A percentile compares a stretch with the other conserved stretches of the same genome.
These are phyloP conservation scores for Suillus cothurnatus DNA, from an alignment of 768 basidiomycete species.

Conservation along the genomic window DNA sequence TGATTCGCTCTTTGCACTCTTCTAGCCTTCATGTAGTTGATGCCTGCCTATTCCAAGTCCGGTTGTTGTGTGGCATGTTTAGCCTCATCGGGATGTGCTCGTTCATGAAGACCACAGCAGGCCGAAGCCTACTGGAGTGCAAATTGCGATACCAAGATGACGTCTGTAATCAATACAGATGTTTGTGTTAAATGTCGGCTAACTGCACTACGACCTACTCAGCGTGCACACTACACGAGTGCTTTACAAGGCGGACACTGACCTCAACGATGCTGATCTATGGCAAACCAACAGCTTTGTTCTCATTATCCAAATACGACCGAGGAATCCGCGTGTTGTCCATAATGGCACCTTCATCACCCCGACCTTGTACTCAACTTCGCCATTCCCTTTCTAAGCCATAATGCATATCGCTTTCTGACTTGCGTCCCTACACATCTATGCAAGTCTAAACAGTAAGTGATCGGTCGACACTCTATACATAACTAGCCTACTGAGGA, in stretches of 20 bases:
- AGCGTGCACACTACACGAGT: conserved; percentile 45
- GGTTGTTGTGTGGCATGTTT: not conserved
- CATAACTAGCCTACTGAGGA: not conserved
- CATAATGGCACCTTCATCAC: conserved; percentile 68
- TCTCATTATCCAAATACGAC: not conserved
- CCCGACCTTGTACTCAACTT: conserved; percentile 60
- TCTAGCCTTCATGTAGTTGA: not conserved
- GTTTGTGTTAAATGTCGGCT: conserved; percentile 48
- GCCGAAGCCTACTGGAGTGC: not conserved
- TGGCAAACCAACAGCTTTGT: conserved; percentile 39
- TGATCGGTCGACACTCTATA: not conserved
- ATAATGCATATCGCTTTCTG: not conserved
- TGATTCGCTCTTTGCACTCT: not conserved
- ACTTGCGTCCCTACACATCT: not conserved
- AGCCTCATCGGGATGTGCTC: not conserved
- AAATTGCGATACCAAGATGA: not conserved
- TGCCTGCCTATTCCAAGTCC: not conserved
- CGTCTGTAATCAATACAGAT: not conserved
- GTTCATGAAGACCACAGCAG: not conserved
- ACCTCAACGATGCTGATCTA: conserved; percentile 52
- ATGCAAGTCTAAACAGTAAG: not conserved
- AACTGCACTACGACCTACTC: conserved; percentile 49
- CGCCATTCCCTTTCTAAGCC: conserved; percentile 48
- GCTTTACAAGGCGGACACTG: conserved; percentile 41
- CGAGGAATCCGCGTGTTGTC: conserved; percentile 47